Evolutionary conservation across 2,329 filamentous ascomycete species (phyloP), one percentile per base, ranked within the genome.

Genomic region (Fusarium humuli): DNA sequence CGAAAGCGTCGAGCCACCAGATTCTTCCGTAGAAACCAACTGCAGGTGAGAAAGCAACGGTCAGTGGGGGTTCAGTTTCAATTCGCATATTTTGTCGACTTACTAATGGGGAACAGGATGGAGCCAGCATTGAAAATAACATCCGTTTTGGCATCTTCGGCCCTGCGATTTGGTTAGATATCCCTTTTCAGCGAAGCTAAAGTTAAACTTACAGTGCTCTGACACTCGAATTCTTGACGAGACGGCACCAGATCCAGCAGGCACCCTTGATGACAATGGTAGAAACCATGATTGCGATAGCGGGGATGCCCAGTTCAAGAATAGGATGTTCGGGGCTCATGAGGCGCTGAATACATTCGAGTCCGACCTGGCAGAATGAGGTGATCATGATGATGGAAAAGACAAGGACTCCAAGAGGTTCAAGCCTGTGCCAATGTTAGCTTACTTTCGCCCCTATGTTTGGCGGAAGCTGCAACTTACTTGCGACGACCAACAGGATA

Each of bases 81-180:
- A 32, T 61, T 57, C 48, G 22, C 18, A 47, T 29, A 22, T n/a
- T 34, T 23, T 20, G 27, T 20, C 16, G 41, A 79, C 83, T 69
- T 79, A 88, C 86, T 75, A 11, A 97, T 87, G 2, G 94, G 94
- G 77, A 97, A 97, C 25, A 96, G 85, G 75, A 97, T 96, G 69
- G 92, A 94, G 75, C 96, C 95, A 2, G 88, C 89, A 80, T 97
- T 97, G 86, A 97, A 97, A 32, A 97, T 90, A 29, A 97, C 92
- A 75, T 97, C 92, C 0, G 92, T 91, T 76, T 84, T 82, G 55
- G 84, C 84, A 67, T 87, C 85, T 29, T 85, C 82, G 34, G 85
- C 85, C 57, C 83, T 84, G 47, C 32, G 56, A n/a, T 25, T 53
- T 45, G 23, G 40, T 70, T 65, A 68, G 63, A 54, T 13, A 29